Conservation (phyloP, 805 yeast genomes). For the Blastobotrys robertii region DNA sequence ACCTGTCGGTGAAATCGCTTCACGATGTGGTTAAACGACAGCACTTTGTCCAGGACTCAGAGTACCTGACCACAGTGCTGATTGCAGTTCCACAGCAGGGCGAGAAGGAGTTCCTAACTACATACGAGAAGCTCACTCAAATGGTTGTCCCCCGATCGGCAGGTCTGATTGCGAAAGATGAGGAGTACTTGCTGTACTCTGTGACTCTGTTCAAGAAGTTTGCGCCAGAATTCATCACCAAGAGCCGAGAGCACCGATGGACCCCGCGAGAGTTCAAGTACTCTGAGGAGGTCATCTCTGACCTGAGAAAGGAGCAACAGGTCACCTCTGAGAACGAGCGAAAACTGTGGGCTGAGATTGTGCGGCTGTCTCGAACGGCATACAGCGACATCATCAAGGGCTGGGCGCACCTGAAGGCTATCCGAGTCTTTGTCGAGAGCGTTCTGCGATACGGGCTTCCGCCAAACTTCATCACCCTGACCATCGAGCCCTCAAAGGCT, state of each 20-base stretch:
- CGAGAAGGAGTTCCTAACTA: conserved; percentile 48
- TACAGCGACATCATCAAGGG: conserved; percentile 74
- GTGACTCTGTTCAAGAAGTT: conserved; percentile 81
- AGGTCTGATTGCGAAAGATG: conserved; percentile 53
- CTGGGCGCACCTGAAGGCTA: conserved; percentile 84
- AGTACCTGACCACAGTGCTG: conserved; percentile 75
- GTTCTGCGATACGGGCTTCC: conserved; percentile 96
- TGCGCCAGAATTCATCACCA: conserved; percentile 54
- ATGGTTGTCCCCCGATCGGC: conserved; percentile 94
- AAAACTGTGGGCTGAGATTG: conserved; percentile 58
- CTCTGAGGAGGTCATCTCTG: conserved; percentile 64
- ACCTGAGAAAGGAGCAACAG: conserved; percentile 69
- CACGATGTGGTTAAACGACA: conserved; percentile 79
- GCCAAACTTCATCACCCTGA: conserved; percentile 63
- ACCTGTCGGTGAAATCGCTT: conserved; percentile 78
- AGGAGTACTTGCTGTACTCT: conserved; percentile 61
- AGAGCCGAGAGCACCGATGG: conserved; percentile 78
- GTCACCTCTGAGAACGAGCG: conserved; percentile 66
- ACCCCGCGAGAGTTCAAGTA: conserved; percentile 87
- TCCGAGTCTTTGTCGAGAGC: conserved; percentile 84
- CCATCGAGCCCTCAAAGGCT: conserved; percentile 28
- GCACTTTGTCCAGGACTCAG: conserved; percentile 78
- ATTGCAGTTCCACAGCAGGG: conserved; percentile 75
- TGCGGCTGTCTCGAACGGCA: conserved; percentile 81
- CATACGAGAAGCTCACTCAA: conserved; percentile 66